Evolutionary conservation across 352 stramenopile species (phyloP), one percentile per base, ranked within the genome.

Genomic region (Aphanomyces cochlioides): DNA sequence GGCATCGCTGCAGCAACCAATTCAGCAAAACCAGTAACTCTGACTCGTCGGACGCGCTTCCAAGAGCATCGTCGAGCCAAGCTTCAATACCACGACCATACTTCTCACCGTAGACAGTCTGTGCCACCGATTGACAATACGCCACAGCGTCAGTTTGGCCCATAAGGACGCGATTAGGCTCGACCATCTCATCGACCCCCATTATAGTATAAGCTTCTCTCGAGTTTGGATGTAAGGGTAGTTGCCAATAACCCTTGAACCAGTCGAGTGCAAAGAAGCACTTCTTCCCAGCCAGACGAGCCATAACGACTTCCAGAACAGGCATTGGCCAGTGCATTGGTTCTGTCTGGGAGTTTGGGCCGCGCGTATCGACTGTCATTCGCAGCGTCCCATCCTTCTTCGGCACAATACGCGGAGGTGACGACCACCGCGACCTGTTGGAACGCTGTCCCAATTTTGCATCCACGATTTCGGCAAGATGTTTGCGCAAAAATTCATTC

Each of bases 111-210:
- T 53, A 53, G 13, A 53, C 45, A 15, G 13, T 19, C 45, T 53
- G 45, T 15, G 45, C 13, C 13, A 19, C n/a, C n/a, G 45, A 15
- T n/a, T 53, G 45, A 2, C 45, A 53, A 19, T 15, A 53, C 45
- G 45, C 45, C 45, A 53, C 45, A n/a, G 45, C 45, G n/a, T 53
- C 45, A 53, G 45, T n/a, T 19, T 53, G 45, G n/a, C 45, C 45
- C 45, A 53, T 53, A 19, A 53, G 45, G 45, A 53, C 45, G 13
- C 45, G 45, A 19, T 53, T 53, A 53, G 45, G n/a, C 45, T n/a
- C 45, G 13, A 53, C 45, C 45, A 53, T 53, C 28, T 28, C 28
- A 28, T 28, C 28, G 28, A 28, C 28, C 28, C 28, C 28, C 28
- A 28, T 28, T 28, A 28, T 28, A 28, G 28, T 28, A 28, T 28